Conservation (phyloP, 805 yeast species). For the Monosporozyma unispora region DNA sequence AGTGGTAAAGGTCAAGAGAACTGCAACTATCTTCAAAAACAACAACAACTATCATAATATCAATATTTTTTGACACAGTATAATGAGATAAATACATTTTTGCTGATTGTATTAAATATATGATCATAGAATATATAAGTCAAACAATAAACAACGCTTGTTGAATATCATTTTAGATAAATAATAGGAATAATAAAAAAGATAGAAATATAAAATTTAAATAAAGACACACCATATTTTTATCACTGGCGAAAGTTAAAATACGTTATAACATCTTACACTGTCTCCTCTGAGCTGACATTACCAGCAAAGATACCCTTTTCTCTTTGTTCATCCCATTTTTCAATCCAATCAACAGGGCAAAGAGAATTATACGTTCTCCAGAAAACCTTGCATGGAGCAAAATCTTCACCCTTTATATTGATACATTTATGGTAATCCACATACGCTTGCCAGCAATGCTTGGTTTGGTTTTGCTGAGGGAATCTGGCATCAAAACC, state of each 20-base stretch:
- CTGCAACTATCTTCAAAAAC: too few species aligned
- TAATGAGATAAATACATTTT: not conserved
- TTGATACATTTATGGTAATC: constrained; percentile 97
- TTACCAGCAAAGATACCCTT: constrained; percentile 49
- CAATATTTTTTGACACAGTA: too few species aligned
- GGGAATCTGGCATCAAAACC: constrained; percentile 94
- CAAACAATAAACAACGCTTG: not conserved
- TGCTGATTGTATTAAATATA: not conserved
- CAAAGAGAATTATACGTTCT: constrained; percentile 81
- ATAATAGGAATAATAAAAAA: not conserved
- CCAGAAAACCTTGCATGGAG: constrained; percentile 93
- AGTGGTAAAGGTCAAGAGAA: too few species aligned
- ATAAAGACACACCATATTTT: not conserved
- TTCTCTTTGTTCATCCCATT: constrained; percentile 81
- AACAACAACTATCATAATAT: too few species aligned
- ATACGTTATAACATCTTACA: not conserved
- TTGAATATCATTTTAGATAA: not conserved
- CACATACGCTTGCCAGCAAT: constrained; percentile 96
- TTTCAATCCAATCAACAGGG: constrained; percentile 77
- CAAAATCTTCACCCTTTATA: constrained; percentile 96
- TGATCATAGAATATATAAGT: not conserved
- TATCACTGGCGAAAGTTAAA: not conserved
- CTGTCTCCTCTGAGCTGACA: constrained; percentile 10
- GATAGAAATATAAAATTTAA: not conserved
- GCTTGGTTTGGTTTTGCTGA: constrained; percentile 93